Evolutionary conservation across 1,139 yeast species (phyloP).

Genomic region (Citeromyces hawaiiensis): DNA sequence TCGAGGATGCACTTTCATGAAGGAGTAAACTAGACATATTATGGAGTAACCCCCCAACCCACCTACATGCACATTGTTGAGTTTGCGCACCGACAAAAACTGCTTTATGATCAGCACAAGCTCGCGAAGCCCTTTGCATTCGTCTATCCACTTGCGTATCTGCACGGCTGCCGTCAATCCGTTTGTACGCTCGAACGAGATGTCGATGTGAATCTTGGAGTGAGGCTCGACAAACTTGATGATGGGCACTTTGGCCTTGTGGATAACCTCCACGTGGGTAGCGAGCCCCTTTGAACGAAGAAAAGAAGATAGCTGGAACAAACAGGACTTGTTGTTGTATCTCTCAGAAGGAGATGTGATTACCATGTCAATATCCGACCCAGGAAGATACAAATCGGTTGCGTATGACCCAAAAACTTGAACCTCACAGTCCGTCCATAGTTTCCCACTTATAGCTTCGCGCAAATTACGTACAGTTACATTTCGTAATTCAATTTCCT

Average conservation of each 20-base stretch:
- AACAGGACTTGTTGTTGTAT: constrained; percentile 52
- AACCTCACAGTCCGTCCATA: constrained; percentile 77
- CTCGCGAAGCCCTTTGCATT: constrained; percentile 75
- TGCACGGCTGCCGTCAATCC: constrained; percentile 79
- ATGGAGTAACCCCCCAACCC: constrained; percentile 95
- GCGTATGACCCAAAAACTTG: constrained; percentile 95
- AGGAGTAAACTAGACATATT: constrained; percentile 77
- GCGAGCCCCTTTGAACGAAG: constrained; percentile 55
- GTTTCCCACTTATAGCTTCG: constrained; percentile 29
- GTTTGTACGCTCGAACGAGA: constrained; percentile 80
- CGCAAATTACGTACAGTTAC: constrained; percentile 50
- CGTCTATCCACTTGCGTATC: constrained; percentile 61
- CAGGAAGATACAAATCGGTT: constrained; percentile 86
- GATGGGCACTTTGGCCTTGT: constrained; percentile 91
- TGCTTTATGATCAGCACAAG: constrained; percentile 79
- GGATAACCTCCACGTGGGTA: constrained; percentile 69
- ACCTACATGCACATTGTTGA: constrained; percentile 91
- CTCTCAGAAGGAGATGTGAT: constrained; percentile 52
- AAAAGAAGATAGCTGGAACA: constrained; percentile 66
- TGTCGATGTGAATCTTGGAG: constrained; percentile 70
- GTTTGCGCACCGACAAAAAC: constrained; percentile 62
- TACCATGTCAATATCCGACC: constrained; percentile 95
- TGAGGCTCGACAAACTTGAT: constrained; percentile 76
- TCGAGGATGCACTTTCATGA: constrained; percentile 71
- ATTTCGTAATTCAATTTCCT: constrained; percentile 63